Conservation (phyloP, 2,329 filamentous ascomycete species). For the Colletotrichum spaethianum region DNA sequence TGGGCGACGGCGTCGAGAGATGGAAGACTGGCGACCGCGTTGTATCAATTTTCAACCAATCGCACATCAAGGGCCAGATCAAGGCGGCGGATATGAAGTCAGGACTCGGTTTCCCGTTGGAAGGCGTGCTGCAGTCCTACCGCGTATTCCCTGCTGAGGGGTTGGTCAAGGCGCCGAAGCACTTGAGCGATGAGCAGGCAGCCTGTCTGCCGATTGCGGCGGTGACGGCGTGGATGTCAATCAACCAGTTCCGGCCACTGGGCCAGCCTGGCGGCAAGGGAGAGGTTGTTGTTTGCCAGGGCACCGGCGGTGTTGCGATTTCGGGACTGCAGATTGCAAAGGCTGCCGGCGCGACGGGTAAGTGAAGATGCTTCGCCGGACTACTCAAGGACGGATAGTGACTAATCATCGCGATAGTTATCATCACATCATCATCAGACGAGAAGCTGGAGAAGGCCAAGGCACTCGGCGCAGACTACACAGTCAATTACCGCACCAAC, state of each 20-base stretch:
- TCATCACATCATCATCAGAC: slow-evolving; percentile 69
- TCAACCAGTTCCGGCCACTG: slow-evolving; percentile 72
- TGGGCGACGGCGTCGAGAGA: slow-evolving; percentile 53
- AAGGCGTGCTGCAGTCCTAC: slow-evolving; percentile 71
- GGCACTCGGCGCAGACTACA: slow-evolving; percentile 64
- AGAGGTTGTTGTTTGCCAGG: slow-evolving; percentile 65
- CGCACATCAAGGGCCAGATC: slow-evolving; percentile 71
- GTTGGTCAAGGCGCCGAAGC: slow-evolving; percentile 69
- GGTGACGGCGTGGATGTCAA: slow-evolving; percentile 76
- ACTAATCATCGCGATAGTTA: slow-evolving; percentile 57
- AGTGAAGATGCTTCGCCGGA: slow-evolving; percentile 40
- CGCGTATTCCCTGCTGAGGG: slow-evolving; percentile 71
- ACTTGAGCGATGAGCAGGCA: slow-evolving; percentile 72
- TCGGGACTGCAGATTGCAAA: slow-evolving; percentile 68
- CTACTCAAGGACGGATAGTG: background rate
- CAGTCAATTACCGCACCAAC: slow-evolving; percentile 68
- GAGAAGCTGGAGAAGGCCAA: slow-evolving; percentile 63
- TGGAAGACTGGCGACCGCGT: slow-evolving; percentile 76
- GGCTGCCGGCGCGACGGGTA: slow-evolving; percentile 64
- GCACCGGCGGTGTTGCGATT: slow-evolving; percentile 68
- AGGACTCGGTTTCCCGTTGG: slow-evolving; percentile 73
- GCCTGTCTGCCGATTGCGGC: slow-evolving; percentile 72
- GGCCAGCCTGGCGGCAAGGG: slow-evolving; percentile 63
- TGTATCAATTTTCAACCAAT: slow-evolving; percentile 74
- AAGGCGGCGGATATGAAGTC: slow-evolving; percentile 66